Percentiles rank a stretch among this genome's conserved stretches.
Conservation (phyloP, 2,329 filamentous ascomycete species). For the Cercospora sp. region DNA sequence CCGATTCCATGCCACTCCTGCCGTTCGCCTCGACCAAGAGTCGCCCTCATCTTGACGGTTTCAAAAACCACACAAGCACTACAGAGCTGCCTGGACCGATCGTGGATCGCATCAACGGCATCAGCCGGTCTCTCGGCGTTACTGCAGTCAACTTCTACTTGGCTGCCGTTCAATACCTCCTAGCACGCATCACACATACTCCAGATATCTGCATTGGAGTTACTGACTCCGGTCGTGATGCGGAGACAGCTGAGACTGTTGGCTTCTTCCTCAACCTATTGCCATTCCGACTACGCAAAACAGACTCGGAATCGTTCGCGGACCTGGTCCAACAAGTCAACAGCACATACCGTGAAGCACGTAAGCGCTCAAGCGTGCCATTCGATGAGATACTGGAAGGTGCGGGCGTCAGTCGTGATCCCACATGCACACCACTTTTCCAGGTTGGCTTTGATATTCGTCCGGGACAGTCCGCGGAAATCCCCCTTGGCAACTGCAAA, state of each 20-base stretch:
- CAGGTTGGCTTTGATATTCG: slow-evolving; percentile 40
- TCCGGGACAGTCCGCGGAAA: slow-evolving; percentile 14
- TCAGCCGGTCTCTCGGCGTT: slow-evolving; percentile 14
- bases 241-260: slow-evolving; percentile 32
- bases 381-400: slow-evolving; percentile 40
- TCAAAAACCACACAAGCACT: slow-evolving; percentile 11
- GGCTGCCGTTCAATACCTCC: slow-evolving; percentile 37
- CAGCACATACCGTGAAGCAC: slow-evolving; percentile 25
- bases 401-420: slow-evolving; percentile 28
- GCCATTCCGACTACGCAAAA: slow-evolving; percentile 36
- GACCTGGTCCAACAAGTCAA: slow-evolving; percentile 18
- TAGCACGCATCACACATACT: slow-evolving; percentile 31
- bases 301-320: slow-evolving; percentile 1
- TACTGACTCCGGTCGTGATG: slow-evolving; percentile 43
- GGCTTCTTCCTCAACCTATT: slow-evolving; percentile 47
- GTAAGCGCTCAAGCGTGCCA: slow-evolving; percentile 35
- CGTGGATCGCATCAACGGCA: slow-evolving; percentile 15
- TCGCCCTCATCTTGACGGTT: slow-evolving; percentile 16
- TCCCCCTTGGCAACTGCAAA: slow-evolving; percentile 21
- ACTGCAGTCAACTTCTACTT: slow-evolving; percentile 42
- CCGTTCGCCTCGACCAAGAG: slow-evolving; percentile 17
- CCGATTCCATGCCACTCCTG: slow-evolving; percentile 20
- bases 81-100: slow-evolving; percentile 2
- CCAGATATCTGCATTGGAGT: slow-evolving; percentile 46
- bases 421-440: slow-evolving; percentile 40